Conservation (phyloP, 2,329 filamentous ascomycete genomes). For the Cladosporium sphaerospermum region DNA sequence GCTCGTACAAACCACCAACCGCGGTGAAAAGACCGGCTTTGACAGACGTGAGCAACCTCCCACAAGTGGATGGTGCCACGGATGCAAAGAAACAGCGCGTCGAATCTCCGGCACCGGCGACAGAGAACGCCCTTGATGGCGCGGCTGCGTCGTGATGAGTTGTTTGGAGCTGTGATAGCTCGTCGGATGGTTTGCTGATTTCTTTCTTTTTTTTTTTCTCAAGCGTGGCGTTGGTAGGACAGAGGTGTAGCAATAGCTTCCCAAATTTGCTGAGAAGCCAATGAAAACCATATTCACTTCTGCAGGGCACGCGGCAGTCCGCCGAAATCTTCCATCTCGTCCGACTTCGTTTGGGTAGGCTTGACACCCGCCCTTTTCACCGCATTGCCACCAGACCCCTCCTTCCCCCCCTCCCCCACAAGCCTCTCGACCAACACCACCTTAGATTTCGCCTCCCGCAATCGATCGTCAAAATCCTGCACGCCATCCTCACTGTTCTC, state of each 20-base stretch:
- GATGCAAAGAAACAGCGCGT: conserved; percentile 38
- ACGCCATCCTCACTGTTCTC: conserved; percentile 85
- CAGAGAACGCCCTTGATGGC: conserved; percentile 2
- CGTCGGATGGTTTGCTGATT: neutral
- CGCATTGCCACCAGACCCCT: conserved; percentile 11
- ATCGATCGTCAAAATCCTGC: conserved; percentile 80
- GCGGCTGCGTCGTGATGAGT: conserved; percentile 5
- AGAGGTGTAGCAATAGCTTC: neutral
- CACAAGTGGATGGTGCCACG: conserved; percentile 28
- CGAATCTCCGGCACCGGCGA: conserved; percentile 18
- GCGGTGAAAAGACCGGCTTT: conserved; percentile 33
- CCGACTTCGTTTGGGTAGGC: conserved; percentile 9
- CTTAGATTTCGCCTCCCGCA: conserved; percentile 78
- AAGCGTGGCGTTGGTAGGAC: conserved; percentile 8
- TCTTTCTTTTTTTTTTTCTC: neutral
- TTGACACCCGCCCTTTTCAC: conserved; percentile 22
- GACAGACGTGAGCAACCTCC: conserved; percentile 43
- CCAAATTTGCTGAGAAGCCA: neutral
- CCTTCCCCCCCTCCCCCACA: conserved; percentile 50
- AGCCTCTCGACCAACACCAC: conserved; percentile 77
- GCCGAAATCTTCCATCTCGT: conserved; percentile 35
- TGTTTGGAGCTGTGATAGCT: neutral
- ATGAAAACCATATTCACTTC: neutral
- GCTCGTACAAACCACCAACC: conserved; percentile 41
- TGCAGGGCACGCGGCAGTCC: conserved; percentile 16